These are phyloP conservation scores for Fusarium musae DNA, from an alignment of 2,329 filamentous ascomycete genomes.

Conservation along the genomic window DNA sequence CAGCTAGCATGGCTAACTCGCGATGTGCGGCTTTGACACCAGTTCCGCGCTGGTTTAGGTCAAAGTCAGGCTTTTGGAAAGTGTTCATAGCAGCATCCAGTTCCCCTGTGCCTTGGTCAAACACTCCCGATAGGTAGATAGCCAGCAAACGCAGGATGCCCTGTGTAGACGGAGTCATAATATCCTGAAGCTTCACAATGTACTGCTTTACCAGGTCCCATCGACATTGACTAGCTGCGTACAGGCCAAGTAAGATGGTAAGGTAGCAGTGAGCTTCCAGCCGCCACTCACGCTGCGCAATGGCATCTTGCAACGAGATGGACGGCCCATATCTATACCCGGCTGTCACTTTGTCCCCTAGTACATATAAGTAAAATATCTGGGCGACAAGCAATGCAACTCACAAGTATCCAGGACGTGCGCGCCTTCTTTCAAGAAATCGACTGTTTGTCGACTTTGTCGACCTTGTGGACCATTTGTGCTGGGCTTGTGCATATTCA, in stretches of 20 bases:
- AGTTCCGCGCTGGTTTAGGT: constrained; percentile 50
- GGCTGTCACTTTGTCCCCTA: constrained; percentile 51
- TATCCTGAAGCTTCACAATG: constrained; percentile 63
- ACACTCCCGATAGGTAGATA: constrained; percentile 79
- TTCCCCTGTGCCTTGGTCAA: constrained; percentile 81
- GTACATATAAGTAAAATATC: constrained; percentile 11
- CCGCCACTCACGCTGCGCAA: constrained; percentile 71
- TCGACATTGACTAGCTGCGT: constrained; percentile 75
- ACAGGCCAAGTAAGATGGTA: constrained; percentile 76
- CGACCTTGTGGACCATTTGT: constrained; percentile 36
- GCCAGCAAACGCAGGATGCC: constrained; percentile 61
- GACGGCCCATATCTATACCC: constrained; percentile 54
- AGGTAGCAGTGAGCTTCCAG: constrained; percentile 74
- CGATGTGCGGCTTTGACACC: constrained; percentile 63
- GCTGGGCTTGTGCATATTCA: constrained; percentile 53
- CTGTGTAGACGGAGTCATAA: constrained; percentile 54
- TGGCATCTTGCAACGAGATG: constrained; percentile 67
- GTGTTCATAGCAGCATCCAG: constrained; percentile 73
- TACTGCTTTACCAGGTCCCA: constrained; percentile 72
- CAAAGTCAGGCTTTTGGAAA: constrained; percentile 72
- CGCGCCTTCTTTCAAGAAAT: constrained; percentile 57
- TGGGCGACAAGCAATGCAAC: neutral
- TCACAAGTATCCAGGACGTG: constrained; percentile 61
- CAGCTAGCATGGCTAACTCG: constrained; percentile 73
- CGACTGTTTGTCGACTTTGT: constrained; percentile 46